Percentiles rank a stretch among this genome's conserved stretches.
phyloP scores from a whole-genome alignment of 2,329 filamentous ascomycete species.

The Colletotrichum cereale region DNA sequence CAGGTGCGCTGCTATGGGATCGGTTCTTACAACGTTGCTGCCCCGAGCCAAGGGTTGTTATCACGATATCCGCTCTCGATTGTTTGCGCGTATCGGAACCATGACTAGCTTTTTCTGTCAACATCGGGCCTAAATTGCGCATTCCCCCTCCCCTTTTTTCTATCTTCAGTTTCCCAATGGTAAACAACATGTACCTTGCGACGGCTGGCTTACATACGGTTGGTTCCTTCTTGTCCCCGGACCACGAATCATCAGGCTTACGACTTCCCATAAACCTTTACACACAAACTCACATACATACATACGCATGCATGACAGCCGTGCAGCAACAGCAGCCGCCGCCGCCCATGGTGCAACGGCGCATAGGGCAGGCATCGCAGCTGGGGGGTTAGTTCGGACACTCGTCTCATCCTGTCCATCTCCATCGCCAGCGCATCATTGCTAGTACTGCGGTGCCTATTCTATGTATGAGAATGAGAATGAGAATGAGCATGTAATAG shows the following conservation, averaged over 20 bases:
- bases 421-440: not conserved
- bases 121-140: slow-evolving; percentile 1
- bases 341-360: slow-evolving; percentile 6
- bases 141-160: not conserved
- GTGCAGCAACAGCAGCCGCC: slow-evolving; percentile 3
- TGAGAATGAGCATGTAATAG: not conserved
- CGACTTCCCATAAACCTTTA: not conserved
- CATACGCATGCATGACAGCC: slow-evolving; percentile 24
- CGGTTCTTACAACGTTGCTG: slow-evolving; percentile 12
- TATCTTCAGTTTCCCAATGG: slow-evolving; percentile 1
- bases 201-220: too few species aligned
- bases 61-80: not conserved
- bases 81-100: not conserved
- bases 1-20: not conserved
- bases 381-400: slow-evolving; percentile 22
- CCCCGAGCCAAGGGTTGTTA: not conserved
- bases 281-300: slow-evolving; percentile 3
- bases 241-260: not conserved
- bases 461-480: not conserved
- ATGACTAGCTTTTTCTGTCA: slow-evolving; percentile 3
- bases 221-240: not conserved
- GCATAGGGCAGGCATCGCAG: slow-evolving; percentile 22
- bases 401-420: slow-evolving; percentile 20
- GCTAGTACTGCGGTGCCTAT: too few species aligned
- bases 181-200: not conserved